Base-by-base conservation (phyloP, 2,329 filamentous ascomycete species). In the Hypoxylon sp. region DNA sequence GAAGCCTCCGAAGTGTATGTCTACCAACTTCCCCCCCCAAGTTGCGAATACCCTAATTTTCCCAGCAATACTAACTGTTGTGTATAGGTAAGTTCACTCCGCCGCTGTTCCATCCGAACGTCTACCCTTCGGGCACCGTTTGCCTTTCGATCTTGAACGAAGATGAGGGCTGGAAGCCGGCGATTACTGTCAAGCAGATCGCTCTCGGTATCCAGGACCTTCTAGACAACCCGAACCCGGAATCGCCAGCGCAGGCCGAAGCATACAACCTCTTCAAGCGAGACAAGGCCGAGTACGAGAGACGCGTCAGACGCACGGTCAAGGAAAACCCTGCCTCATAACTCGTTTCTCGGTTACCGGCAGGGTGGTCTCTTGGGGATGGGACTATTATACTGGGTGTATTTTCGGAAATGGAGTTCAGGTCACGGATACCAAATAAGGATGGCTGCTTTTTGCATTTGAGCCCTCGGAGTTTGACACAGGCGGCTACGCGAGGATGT, bases 141-240 rank as follows among this genome's bases (percentile, higher is more conserved):
- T 99, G 96, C 79, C 87, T 99, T 22, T 97, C 94, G 29, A 99
- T 99, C 73, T 84, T 99, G 73, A 99, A 98, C 82, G 97, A 99
- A 80, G 96, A 99, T 76, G 96, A 99, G 80, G 94, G 93, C 5
- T 99, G 97, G 96, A 97, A 97, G 81, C 97, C 96, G 0, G 95
- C 96, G 5, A 99, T 99, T 77, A 99, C 96, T 0, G 94, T 99
- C 80, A 98, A 98, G 83, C 94, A 98, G 82, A 98, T 99, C 71
- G 88, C 98, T 5, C 87, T 98, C 1, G 96, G 96, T 53, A 97
- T 99, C 64, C 96, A 99, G 81, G 95, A 97, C 75, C 88, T 99
- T 1, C 90, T 99, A 44, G 92, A 99, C 80, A 95, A 98, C 76
- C 96, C 97, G 14, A 99, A 99, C 78, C 96, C 95, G 2, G 96